Evolutionary conservation across 257 asterid species (phyloP).

Genomic region (Jacaranda copaia): DNA sequence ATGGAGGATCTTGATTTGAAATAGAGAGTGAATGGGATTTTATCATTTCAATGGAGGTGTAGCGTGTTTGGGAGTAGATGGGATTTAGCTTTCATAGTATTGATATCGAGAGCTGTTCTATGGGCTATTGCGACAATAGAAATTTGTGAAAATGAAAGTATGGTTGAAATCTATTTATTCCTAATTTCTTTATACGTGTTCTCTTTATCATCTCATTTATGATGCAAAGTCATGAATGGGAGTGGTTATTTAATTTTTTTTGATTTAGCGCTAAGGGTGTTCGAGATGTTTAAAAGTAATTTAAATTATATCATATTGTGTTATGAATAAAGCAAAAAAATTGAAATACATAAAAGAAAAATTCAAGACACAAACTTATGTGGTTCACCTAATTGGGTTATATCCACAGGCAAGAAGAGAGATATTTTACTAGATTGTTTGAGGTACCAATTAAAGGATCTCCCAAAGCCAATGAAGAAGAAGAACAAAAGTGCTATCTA

Average conservation of each 20-base stretch:
- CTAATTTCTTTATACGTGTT: neutral
- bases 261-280: too few species aligned
- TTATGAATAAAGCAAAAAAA: too few species aligned
- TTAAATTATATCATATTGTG: too few species aligned
- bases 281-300: too few species aligned
- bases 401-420: too few species aligned
- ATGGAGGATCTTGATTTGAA: neutral
- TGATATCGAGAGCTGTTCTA: neutral
- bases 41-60: neutral
- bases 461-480: too few species aligned
- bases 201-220: neutral
- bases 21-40: neutral
- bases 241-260: neutral
- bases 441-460: too few species aligned
- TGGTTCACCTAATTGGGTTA: too few species aligned
- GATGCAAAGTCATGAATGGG: neutral
- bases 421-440: too few species aligned
- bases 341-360: too few species aligned
- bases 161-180: neutral
- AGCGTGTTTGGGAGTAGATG: neutral
- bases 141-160: neutral
- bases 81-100: constrained; percentile 1
- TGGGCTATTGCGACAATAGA: neutral
- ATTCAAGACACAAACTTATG: too few species aligned
- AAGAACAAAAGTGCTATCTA: too few species aligned